These are phyloP conservation scores for Hypsizygus marmoreus DNA, from an alignment of 768 basidiomycete genomes.

Conservation along the genomic window DNA sequence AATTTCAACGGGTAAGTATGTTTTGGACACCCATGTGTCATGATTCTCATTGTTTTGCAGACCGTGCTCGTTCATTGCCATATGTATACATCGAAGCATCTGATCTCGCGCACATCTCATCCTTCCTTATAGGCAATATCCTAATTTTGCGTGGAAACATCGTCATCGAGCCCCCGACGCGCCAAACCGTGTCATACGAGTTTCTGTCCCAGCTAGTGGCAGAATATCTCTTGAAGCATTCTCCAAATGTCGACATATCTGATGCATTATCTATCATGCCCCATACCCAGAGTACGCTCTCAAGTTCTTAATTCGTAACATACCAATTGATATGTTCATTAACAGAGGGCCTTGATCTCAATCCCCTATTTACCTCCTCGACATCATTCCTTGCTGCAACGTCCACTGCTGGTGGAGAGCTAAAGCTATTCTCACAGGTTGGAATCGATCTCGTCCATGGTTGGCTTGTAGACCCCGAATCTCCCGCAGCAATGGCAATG, in stretches of 20 bases:
- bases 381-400: slow-evolving; percentile 66
- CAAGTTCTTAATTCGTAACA: background rate
- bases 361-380: slow-evolving; percentile 76
- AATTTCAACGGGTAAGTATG: slow-evolving; percentile 84
- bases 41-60: slow-evolving; percentile 39
- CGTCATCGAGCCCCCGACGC: slow-evolving; percentile 63
- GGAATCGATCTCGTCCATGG: slow-evolving; percentile 85
- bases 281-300: slow-evolving; percentile 66
- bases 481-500: slow-evolving; percentile 58
- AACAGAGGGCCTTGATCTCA: slow-evolving; percentile 87
- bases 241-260: slow-evolving; percentile 63
- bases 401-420: slow-evolving; percentile 64
- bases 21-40: no score
- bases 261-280: slow-evolving; percentile 79
- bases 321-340: background rate
- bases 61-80: slow-evolving; percentile 90
- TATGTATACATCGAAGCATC: slow-evolving; percentile 57
- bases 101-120: no score
- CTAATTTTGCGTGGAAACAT: slow-evolving; percentile 85
- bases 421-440: slow-evolving; percentile 83
- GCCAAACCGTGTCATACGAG: slow-evolving; percentile 78
- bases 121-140: slow-evolving; percentile 67
- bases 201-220: slow-evolving; percentile 82
- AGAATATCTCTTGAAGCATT: slow-evolving; percentile 70
- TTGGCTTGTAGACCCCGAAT: slow-evolving; percentile 79